A percentile compares a stretch with the other conserved stretches of the same genome.
phyloP scores from a whole-genome alignment of 2,329 filamentous ascomycete species.

The Lasiodiplodia theobromae region DNA sequence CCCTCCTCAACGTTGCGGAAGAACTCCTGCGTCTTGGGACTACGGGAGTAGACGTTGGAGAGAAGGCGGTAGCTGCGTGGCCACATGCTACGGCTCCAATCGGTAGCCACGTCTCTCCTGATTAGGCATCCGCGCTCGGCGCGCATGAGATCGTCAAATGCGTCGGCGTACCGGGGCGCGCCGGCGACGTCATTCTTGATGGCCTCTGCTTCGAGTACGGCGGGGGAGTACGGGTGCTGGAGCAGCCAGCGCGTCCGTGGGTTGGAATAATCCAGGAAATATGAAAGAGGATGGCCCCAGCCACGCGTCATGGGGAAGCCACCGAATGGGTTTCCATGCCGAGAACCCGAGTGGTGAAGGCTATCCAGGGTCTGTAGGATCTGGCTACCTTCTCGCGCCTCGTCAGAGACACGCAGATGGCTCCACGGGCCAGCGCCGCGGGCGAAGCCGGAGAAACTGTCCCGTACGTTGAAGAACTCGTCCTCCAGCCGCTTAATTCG shows the following conservation, averaged over 20 bases:
- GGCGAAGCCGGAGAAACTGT: slow-evolving; percentile 18
- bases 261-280: slow-evolving; percentile 23
- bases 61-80: slow-evolving; percentile 39
- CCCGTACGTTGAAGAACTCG: slow-evolving; percentile 14
- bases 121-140: slow-evolving; percentile 38
- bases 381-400: slow-evolving; percentile 12
- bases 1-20: slow-evolving; percentile 23
- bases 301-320: slow-evolving; percentile 11
- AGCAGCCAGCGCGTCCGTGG: slow-evolving; percentile 25
- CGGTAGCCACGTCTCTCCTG: background rate
- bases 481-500: slow-evolving; percentile 16
- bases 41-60: slow-evolving; percentile 21
- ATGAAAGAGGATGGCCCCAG: slow-evolving; percentile 13
- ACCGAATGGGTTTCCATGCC: background rate
- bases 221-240: slow-evolving; percentile 57
- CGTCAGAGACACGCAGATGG: slow-evolving; percentile 11
- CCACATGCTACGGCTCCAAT: slow-evolving; percentile 50
- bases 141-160: slow-evolving; percentile 66
- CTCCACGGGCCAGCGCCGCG: slow-evolving; percentile 2
- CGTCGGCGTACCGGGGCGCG: slow-evolving; percentile 54
- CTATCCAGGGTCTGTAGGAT: slow-evolving; percentile 2
- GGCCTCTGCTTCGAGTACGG: slow-evolving; percentile 59
- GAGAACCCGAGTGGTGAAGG: background rate
- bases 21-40: slow-evolving; percentile 38
- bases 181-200: slow-evolving; percentile 49